These are phyloP conservation scores for Sporothrix protearum DNA, from an alignment of 2,329 filamentous ascomycete genomes.

Conservation along the genomic window DNA sequence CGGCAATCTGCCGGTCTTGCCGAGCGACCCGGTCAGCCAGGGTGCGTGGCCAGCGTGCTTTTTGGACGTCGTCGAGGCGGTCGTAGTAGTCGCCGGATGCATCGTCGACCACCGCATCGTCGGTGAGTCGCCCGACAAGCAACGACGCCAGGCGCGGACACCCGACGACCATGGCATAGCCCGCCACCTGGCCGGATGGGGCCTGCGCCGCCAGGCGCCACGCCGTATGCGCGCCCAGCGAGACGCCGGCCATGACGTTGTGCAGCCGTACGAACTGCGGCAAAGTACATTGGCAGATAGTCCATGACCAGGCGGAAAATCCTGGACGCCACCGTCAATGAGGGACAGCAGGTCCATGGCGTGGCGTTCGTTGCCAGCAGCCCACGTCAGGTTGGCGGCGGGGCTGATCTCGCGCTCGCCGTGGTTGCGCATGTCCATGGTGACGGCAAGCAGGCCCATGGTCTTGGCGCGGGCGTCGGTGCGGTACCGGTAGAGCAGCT, in stretches of 20 bases:
- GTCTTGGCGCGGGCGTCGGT: background rate
- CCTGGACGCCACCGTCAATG: constrained; percentile 6
- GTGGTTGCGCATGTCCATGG: constrained; percentile 18
- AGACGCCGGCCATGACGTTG: constrained; percentile 11
- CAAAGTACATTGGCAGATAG: constrained; percentile 5
- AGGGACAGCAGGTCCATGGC: constrained; percentile 9
- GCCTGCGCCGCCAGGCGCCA: constrained; percentile 7
- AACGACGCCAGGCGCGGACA: constrained; percentile 1
- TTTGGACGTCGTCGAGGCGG: background rate
- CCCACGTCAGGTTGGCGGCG: background rate
- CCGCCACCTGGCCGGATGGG: background rate
- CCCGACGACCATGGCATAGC: background rate
- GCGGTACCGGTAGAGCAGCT: background rate
- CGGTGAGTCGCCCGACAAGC: background rate
- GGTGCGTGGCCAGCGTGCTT: background rate
- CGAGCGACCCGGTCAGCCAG: background rate
- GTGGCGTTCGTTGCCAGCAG: constrained; percentile 5
- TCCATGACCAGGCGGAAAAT: constrained; percentile 14
- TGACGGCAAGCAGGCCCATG: constrained; percentile 6
- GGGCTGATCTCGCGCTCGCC: constrained; percentile 9
- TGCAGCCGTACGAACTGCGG: background rate
- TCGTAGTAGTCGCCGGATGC: background rate
- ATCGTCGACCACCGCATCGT: too few relatives aligned
- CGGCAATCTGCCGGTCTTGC: background rate
- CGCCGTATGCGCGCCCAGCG: constrained; percentile 5